Base-by-base conservation (phyloP, 2,329 filamentous ascomycete species). In the Arthrobotrys megalospora region DNA sequence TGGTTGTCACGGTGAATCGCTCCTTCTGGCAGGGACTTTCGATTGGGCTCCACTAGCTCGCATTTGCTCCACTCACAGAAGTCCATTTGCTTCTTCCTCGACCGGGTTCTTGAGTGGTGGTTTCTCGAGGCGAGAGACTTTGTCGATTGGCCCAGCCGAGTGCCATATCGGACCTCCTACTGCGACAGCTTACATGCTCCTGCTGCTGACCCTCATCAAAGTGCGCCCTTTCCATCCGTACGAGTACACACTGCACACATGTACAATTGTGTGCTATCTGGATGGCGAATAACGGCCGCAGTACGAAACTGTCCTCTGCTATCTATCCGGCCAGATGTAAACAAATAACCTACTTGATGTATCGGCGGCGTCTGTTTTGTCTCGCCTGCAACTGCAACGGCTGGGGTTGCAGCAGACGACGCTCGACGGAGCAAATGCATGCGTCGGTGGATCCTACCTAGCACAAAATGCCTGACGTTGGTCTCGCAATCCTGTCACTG, bases 1-100 rank as follows among this genome's bases (percentile, higher is more conserved):
- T 71, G 66, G 73, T 77, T 77, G 73, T 77, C 73, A 69, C 66
- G 73, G 73, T 77, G 73, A 77, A 77, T 77, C 34, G 32, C 73
- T 71, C 73, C 41, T 77, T 77, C 73, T 77, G 73, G 73, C 73
- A 77, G 73, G 73, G 73, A 77, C 58, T 63, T 71, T 52, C 73
- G 24, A 77, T 62, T 66, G 60, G 58, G 60, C 41, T 65, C 72
- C 72, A 77, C 72, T 64, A 60, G 48, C 47, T 69, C 55, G 60
- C 73, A 71, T 67, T 71, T 48, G 66, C 73, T 77, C 66, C 67
- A 70, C 72, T 41, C 55, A 52, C 34, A 19, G 43, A 50, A 38
- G 8, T 32, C 52, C 41, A 11, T 64, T 76, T 76, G 72, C 72
- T 76, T 76, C 72, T 76, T 77, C 70, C 53, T 65, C n/a, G 52